phyloP scores from a whole-genome alignment of 495 filamentous ascomycete species.

The Aspergillus diversus region DNA sequence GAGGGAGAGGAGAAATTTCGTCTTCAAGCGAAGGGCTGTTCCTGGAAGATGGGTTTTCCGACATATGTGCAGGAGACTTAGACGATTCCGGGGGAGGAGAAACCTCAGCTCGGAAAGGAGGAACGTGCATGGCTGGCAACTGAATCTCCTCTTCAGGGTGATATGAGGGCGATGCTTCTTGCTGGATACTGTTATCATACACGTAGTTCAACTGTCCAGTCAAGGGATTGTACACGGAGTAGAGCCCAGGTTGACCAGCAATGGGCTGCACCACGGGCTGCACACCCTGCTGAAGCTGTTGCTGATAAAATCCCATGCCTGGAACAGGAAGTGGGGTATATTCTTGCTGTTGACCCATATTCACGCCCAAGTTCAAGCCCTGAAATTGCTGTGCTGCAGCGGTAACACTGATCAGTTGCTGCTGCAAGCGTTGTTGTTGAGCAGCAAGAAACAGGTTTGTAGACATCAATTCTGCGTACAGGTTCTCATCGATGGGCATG shows the following conservation, averaged over 20 bases:
- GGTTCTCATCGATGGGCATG: slow-evolving; percentile 74
- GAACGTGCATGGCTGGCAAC: slow-evolving; percentile 52
- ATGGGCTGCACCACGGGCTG: slow-evolving; percentile 72
- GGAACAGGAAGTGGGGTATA: slow-evolving; percentile 41
- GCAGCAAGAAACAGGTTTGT: slow-evolving; percentile 85
- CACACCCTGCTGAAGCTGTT: slow-evolving; percentile 73
- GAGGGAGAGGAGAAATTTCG: slow-evolving; percentile 73
- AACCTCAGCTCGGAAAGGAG: slow-evolving; percentile 74
- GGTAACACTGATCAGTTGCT: slow-evolving; percentile 61
- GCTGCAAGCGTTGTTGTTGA: slow-evolving; percentile 82
- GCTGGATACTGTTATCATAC: slow-evolving; percentile 56
- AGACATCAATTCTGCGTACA: slow-evolving; percentile 81
- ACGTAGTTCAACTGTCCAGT: slow-evolving; percentile 80
- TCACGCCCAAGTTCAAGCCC: slow-evolving; percentile 60
- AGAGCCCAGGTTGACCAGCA: slow-evolving; percentile 72
- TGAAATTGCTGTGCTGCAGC: slow-evolving; percentile 76
- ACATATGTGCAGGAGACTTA: slow-evolving; percentile 48
- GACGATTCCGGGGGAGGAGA: slow-evolving; percentile 72
- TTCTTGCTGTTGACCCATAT: slow-evolving; percentile 42
- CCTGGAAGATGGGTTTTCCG: slow-evolving; percentile 62
- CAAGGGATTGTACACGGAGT: slow-evolving; percentile 78
- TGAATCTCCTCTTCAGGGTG: slow-evolving; percentile 44
- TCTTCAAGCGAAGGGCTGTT: slow-evolving; percentile 63
- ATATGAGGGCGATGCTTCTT: slow-evolving; percentile 34
- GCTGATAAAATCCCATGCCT: slow-evolving; percentile 60